Evolutionary conservation across 148 eudicot species (phyloP), one percentile per base, ranked within the genome.

Genomic region (Silene latifolia): DNA sequence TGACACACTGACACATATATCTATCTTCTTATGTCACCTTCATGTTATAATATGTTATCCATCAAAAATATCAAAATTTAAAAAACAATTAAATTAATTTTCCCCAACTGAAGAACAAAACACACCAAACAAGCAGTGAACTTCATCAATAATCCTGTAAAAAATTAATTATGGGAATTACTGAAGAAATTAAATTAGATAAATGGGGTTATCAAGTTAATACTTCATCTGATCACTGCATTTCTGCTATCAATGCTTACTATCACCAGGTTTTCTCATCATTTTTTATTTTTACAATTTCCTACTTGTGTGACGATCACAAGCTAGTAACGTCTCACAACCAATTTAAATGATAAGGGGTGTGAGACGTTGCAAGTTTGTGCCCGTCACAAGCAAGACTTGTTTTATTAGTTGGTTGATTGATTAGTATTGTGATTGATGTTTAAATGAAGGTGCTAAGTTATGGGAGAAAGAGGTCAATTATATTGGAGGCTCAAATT

Each of bases 151-250:
- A 60, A 46, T 42, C 15, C 61, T n/a, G 57, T 63, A 42, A 18
- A 61, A 63, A 57, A 76, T 1, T 27, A 47, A 77, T 71, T 18
- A 20, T 72, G 77, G 83, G 83, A 23, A 64, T 75, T 71, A 72
- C 67, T 70, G 27, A 58, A 54, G 77, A 17, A 18, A 58, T 80
- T 75, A 91, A 86, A 67, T 35, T 84, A 29, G 92, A 87, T 75
- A 89, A 69, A 79, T 94, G 96, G 96, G 96, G 96, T 6, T 91
- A 94, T 70, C 77, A 78, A 75, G 90, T 92, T 1, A 89, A 78
- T 7, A 91, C 98, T 46, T 73, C 73, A 7, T 94, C 98, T 47
- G 88, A 85, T 70, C 68, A 77, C 54, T 94, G 98, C 77, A 83
- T 94, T 47, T 83, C 93, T 75, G 85, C 89, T 15, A 92, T 94